Base-by-base conservation (phyloP, 164 flowering plant genomes). In the Dillenia suffruticosa region DNA sequence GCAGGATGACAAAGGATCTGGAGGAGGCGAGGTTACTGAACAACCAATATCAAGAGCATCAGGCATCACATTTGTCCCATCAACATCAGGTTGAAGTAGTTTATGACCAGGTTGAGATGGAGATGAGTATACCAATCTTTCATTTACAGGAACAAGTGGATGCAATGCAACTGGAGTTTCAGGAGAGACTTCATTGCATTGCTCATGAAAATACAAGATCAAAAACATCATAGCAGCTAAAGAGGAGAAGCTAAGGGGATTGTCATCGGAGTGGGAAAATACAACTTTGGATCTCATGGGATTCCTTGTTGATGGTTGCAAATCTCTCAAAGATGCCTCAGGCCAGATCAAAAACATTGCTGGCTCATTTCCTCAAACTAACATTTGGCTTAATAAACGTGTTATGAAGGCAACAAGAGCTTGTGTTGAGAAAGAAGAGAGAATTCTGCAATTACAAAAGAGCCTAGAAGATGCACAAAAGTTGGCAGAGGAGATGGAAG, bases 61-160 rank as follows among this genome's bases (percentile, higher is more conserved):
- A 70, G 52, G 72, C 61, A 57, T 73, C 72, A n/a, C 72, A 74
- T 54, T 62, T 65, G 61, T 74, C 67, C 66, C 68, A 65, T 16
- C 68, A 73, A 65, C 72, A 79, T 24, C 78, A 83, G 56, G 57
- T 70, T 58, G 86, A 86, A 58, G 12, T 68, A 72, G 76, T 86
- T 17, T 56, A 74, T 49, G 77, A 77, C 66, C 84, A 86, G 65
- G 89, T 82, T 64, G 92, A 88, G 73, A 72, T 72, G 70, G 94
- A 88, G 74, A 78, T 86, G 14, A 67, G 81, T 22, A 76, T 68
- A 62, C 78, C 84, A 63, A 84, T 87, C 70, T 70, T 85, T 72
- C 77, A 76, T 57, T 80, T 88, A 66, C 95, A 88, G 81, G 97
- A 80, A 70, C 84, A 86, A 69, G 74, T 89, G 48, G 65, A 74